Percentiles rank a stretch among this genome's conserved stretches.
These are phyloP conservation scores for Tolypocladium sp. DNA, from an alignment of 2,329 filamentous ascomycete genomes.

Conservation along the genomic window DNA sequence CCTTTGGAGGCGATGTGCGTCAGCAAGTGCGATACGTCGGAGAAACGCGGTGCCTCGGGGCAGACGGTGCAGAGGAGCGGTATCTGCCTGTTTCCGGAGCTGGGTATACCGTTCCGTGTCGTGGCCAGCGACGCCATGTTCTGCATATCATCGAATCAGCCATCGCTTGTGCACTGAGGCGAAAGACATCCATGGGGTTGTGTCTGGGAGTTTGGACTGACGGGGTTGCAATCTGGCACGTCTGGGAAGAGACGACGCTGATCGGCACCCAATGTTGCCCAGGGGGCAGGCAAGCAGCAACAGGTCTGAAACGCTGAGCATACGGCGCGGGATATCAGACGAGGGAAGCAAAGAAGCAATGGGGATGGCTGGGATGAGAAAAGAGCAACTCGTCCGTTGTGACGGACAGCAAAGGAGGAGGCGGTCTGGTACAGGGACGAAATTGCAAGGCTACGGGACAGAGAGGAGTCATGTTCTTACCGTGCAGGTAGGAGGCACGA, in stretches of 20 bases:
- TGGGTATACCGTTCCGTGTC: conserved; percentile 9
- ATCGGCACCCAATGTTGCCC: conserved; percentile 1
- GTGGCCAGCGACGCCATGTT: conserved; percentile 26
- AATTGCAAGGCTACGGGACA: background rate
- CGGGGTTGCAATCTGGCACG: background rate
- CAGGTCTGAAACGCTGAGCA: conserved; percentile 7
- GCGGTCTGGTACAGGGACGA: background rate
- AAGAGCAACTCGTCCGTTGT: conserved; percentile 13
- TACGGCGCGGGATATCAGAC: conserved; percentile 3
- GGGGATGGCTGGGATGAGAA: conserved; percentile 6
- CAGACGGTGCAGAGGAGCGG: conserved; percentile 78
- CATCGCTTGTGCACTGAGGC: background rate
- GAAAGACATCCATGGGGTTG: too few species aligned
- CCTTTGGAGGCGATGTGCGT: conserved; percentile 90
- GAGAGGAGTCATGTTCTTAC: background rate
- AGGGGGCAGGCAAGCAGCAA: conserved; percentile 17
- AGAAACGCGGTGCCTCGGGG: conserved; percentile 70
- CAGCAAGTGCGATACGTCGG: conserved; percentile 82
- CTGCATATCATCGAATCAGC: conserved; percentile 11
- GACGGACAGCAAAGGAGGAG: conserved; percentile 3
- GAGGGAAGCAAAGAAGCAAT: conserved; percentile 14
- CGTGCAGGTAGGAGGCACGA: background rate
- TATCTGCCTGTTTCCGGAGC: conserved; percentile 31
- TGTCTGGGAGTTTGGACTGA: background rate
- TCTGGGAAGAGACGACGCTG: background rate